A percentile compares a stretch with the other conserved stretches of the same genome.
Evolutionary conservation across 2,329 filamentous ascomycete species (phyloP).

Genomic region (Penicillium sclerotiorum): DNA sequence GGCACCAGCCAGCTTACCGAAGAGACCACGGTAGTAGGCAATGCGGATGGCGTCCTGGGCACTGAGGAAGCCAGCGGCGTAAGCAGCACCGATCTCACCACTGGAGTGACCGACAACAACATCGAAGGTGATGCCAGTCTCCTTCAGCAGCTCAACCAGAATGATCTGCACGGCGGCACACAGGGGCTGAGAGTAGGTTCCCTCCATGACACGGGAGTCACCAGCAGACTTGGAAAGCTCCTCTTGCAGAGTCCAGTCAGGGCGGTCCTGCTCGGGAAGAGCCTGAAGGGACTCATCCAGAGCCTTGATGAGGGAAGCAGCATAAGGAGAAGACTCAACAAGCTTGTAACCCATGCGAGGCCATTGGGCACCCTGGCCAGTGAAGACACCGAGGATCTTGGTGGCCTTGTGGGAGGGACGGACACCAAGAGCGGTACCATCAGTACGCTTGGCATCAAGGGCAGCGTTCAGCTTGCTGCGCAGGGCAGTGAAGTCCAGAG

Average conservation of each 20-base stretch:
- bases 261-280: slow-evolving; percentile 18
- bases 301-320: neutral
- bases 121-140: slow-evolving; percentile 44
- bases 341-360: slow-evolving; percentile 26
- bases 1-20: slow-evolving; percentile 1
- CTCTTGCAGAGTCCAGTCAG: slow-evolving; percentile 15
- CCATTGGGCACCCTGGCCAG: slow-evolving; percentile 34
- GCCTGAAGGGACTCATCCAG: slow-evolving; percentile 7
- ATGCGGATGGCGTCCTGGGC: slow-evolving; percentile 48
- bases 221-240: slow-evolving; percentile 6
- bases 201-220: slow-evolving; percentile 12
- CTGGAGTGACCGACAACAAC: slow-evolving; percentile 52
- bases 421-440: slow-evolving; percentile 1
- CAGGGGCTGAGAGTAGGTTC: slow-evolving; percentile 17
- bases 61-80: slow-evolving; percentile 44
- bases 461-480: slow-evolving; percentile 1
- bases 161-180: slow-evolving; percentile 53
- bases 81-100: slow-evolving; percentile 55
- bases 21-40: slow-evolving; percentile 45
- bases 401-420: neutral
- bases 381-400: slow-evolving; percentile 30
- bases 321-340: slow-evolving; percentile 14
- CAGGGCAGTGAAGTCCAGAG: neutral
- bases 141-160: slow-evolving; percentile 48
- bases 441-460: neutral